These are phyloP conservation scores for Epichloe uncinata DNA, from an alignment of 2,329 filamentous ascomycete species.

Conservation along the genomic window DNA sequence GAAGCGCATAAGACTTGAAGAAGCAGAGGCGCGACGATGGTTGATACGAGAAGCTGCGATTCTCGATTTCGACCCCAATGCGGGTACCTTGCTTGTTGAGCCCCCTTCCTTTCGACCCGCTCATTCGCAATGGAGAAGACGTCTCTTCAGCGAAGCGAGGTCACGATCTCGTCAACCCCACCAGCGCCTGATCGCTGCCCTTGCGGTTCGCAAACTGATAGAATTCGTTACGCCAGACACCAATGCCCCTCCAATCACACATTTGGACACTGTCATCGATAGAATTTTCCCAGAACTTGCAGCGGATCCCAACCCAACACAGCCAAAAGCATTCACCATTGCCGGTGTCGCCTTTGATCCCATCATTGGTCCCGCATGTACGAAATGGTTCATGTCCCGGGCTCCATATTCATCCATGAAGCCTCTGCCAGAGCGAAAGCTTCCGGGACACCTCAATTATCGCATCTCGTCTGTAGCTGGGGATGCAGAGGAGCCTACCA, in stretches of 20 bases:
- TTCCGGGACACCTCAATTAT: constrained; percentile 12
- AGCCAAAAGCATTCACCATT: constrained; percentile 28
- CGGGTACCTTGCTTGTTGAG: constrained; percentile 33
- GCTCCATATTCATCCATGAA: constrained; percentile 30
- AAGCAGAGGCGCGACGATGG: constrained; percentile 39
- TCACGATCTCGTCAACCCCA: constrained; percentile 18
- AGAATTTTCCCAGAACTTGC: constrained; percentile 35
- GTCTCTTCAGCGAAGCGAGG: constrained; percentile 12
- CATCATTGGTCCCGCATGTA: constrained; percentile 8
- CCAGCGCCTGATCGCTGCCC: constrained; percentile 30
- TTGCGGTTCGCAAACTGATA: constrained; percentile 34
- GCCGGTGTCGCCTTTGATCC: constrained; percentile 27
- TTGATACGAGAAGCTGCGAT: constrained; percentile 35
- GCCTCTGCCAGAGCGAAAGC: constrained; percentile 16
- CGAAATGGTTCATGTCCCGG: constrained; percentile 33
- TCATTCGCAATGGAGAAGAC: constrained; percentile 2
- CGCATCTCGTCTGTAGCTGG: not conserved
- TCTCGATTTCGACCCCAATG: constrained; percentile 31
- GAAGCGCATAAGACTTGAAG: constrained; percentile 27
- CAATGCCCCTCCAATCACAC: constrained; percentile 26
- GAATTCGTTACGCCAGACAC: constrained; percentile 36
- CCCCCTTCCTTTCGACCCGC: constrained; percentile 23
- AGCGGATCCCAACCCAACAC: constrained; percentile 1
- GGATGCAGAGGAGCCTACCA: constrained; percentile 3
- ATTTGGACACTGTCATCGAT: constrained; percentile 31